Conservation (phyloP, 1,139 yeast genomes). For the Yamadazyma epiphylla region DNA sequence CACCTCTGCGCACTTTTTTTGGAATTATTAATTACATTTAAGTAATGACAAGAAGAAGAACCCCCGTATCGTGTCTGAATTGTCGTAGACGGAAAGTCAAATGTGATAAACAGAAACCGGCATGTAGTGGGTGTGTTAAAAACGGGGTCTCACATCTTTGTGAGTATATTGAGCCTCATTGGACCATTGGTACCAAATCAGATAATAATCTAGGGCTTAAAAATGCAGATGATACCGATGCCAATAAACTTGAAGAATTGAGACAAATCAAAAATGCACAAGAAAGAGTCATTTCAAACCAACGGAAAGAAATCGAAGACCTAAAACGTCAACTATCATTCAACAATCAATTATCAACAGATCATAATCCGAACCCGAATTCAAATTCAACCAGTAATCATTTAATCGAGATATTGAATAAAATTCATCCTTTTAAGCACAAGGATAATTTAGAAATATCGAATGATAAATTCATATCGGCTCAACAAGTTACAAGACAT, state of each 20-base stretch:
- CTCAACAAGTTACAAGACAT: neutral
- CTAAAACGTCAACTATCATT: conserved; percentile 29
- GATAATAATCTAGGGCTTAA: neutral
- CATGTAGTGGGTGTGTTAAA: conserved; percentile 41
- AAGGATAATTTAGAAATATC: conserved; percentile 18
- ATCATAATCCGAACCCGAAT: conserved; percentile 5
- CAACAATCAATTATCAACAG: conserved; percentile 22
- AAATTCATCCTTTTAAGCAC: conserved; percentile 1
- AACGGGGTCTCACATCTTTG: conserved; percentile 44
- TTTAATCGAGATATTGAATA: conserved; percentile 4
- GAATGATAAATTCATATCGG: conserved; percentile 11
- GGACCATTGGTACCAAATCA: conserved; percentile 19
- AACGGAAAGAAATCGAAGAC: conserved; percentile 34
- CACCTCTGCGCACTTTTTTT: conserved; percentile 2
- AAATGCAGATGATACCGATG: conserved; percentile 3
- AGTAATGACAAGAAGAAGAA: conserved; percentile 35
- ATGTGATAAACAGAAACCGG: conserved; percentile 42
- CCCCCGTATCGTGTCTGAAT: conserved; percentile 40
- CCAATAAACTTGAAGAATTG: conserved; percentile 19
- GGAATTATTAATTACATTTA: conserved; percentile 5
- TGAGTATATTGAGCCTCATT: conserved; percentile 39
- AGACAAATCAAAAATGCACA: conserved; percentile 17
- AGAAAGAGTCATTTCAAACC: conserved; percentile 22
- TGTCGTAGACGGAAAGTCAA: conserved; percentile 44
- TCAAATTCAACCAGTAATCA: conserved; percentile 3